phyloP scores from a whole-genome alignment of 1,284 basidiomycete genomes.

The Ceratobasidium sp. region DNA sequence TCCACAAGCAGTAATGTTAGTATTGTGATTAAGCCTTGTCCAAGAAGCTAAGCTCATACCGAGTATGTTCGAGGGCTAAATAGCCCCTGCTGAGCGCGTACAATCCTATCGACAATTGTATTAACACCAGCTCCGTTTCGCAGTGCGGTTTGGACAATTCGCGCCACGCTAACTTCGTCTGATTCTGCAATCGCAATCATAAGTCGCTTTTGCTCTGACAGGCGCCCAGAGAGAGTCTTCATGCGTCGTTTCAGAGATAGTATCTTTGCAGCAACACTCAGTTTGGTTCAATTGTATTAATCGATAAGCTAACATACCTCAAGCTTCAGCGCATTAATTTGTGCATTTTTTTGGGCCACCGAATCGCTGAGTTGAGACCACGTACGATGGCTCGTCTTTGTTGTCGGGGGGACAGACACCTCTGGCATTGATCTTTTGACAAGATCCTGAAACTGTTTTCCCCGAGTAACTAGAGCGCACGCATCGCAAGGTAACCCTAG shows the following conservation, averaged over 20 bases:
- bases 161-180: background rate
- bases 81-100: background rate
- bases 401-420: background rate
- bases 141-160: constrained; percentile 2
- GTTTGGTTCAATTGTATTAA: background rate
- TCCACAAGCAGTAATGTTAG: no score
- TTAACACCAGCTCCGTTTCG: constrained; percentile 1
- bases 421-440: background rate
- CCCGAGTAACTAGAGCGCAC: background rate
- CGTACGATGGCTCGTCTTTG: background rate
- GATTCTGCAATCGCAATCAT: background rate
- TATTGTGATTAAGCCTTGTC: no score
- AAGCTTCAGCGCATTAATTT: background rate
- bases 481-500: background rate
- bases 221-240: background rate
- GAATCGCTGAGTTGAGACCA: background rate
- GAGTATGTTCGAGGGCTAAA: background rate
- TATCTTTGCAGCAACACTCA: background rate
- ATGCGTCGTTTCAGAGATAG: background rate
- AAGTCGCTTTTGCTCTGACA: background rate
- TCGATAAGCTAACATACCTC: background rate
- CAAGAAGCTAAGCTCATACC: background rate
- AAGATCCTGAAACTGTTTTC: background rate
- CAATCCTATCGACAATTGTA: constrained; percentile 20
- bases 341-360: background rate